Conservation (phyloP, 345 rosid species). For the Eucalyptus caleyi region DNA sequence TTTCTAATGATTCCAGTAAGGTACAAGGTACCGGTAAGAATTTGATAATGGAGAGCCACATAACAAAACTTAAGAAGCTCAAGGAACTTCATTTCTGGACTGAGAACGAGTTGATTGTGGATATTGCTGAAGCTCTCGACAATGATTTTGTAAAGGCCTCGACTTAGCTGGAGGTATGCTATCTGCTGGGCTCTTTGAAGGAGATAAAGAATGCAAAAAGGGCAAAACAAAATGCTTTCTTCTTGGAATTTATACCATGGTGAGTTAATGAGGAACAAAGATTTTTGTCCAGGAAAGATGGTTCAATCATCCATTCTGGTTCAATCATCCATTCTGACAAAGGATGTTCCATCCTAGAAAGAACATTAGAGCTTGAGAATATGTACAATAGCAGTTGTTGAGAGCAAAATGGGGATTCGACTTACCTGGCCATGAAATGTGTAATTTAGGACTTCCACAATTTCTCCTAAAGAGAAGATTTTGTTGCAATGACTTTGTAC, state of each 20-base stretch:
- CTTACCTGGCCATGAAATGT: too few relatives aligned
- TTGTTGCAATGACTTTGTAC: rapidly evolving
- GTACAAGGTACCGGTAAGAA: background rate
- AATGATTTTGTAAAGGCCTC: slow-evolving; percentile 42
- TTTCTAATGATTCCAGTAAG: background rate
- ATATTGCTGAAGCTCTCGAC: slow-evolving; percentile 32
- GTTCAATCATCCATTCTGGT: too few relatives aligned
- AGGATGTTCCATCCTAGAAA: too few relatives aligned
- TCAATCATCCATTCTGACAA: too few relatives aligned
- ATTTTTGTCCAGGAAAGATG: background rate
- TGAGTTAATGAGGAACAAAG: background rate
- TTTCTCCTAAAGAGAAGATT: too few relatives aligned
- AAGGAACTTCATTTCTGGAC: slow-evolving; percentile 42
- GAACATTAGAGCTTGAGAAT: too few relatives aligned
- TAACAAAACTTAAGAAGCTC: slow-evolving; percentile 18
- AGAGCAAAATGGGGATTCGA: too few relatives aligned
- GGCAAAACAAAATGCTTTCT: background rate
- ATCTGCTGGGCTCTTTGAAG: slow-evolving; percentile 1
- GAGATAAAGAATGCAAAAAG: slow-evolving; percentile 1
- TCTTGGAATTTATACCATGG: background rate
- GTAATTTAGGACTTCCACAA: too few relatives aligned
- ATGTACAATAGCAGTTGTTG: too few relatives aligned
- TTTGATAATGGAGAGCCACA: background rate
- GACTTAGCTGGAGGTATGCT: slow-evolving; percentile 36
- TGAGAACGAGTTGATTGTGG: slow-evolving; percentile 48